Evolutionary conservation across 2,329 filamentous ascomycete genomes (phyloP).

Genomic region (Fusarium hostae): DNA sequence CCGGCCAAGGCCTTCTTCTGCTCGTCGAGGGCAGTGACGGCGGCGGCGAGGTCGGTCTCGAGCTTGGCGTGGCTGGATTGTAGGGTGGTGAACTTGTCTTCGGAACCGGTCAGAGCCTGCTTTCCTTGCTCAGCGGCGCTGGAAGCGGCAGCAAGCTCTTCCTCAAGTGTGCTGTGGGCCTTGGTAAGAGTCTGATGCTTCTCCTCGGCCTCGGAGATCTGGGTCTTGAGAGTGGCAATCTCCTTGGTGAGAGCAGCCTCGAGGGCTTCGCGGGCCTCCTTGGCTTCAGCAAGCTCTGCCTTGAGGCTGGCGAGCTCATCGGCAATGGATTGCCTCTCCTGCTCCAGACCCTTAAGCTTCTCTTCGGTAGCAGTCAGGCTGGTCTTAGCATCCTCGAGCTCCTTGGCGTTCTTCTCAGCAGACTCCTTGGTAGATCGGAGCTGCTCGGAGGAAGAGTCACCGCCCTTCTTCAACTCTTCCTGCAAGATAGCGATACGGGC

Average conservation of each 20-base stretch:
- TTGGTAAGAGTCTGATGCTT: conserved; percentile 49
- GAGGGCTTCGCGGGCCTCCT: conserved; percentile 50
- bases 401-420: conserved; percentile 30
- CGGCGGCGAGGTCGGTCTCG: conserved; percentile 43
- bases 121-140: conserved; percentile 44
- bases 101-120: conserved; percentile 42
- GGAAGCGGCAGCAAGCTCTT: conserved; percentile 46
- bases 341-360: conserved; percentile 43
- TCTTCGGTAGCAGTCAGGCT: conserved; percentile 39
- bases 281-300: conserved; percentile 48
- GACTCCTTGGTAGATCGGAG: conserved; percentile 44
- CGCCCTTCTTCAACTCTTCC: conserved; percentile 48
- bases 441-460: conserved; percentile 39
- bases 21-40: conserved; percentile 44
- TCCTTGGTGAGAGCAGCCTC: conserved; percentile 49
- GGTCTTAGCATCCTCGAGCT: conserved; percentile 42
- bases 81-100: conserved; percentile 44
- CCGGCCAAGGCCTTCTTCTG: conserved; percentile 43
- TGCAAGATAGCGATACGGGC: conserved; percentile 50
- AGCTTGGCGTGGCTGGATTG: conserved; percentile 44
- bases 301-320: conserved; percentile 50
- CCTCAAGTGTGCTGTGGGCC: conserved; percentile 46
- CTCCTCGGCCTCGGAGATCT: conserved; percentile 49
- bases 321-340: conserved; percentile 46
- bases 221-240: conserved; percentile 47